Base-by-base conservation (phyloP, 495 filamentous ascomycete genomes). In the Cercophora sp. region DNA sequence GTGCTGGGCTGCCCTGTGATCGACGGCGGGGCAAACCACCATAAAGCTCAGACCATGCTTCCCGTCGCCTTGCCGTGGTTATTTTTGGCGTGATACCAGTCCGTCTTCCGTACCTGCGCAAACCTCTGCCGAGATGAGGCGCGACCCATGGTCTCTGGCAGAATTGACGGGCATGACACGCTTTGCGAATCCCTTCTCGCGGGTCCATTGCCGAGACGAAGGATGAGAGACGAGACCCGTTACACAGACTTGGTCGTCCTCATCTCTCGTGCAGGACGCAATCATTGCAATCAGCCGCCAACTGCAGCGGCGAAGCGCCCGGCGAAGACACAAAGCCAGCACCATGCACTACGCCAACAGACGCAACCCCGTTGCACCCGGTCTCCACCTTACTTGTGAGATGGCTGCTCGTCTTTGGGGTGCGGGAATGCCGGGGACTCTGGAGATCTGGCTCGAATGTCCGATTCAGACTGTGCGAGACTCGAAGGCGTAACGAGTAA, bases 51-150 rank as follows among this genome's bases (percentile, higher is more conserved):
- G 31, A 22, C 45, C 45, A 48, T 24, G 43, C 44, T 27, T 5
- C n/a, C 6, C 40, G 2, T 43, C 3, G 19, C 22, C 5, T 22
- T 18, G 16, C 15, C 22, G 8, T 8, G 16, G 40, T 43, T 43
- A 43, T 43, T 43, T 43, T 43, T 43, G 40, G 40, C 40, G 8
- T 16, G 2, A 22, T 22, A 24, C 4, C 8, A n/a, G 23, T 9
- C 40, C 13, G 23, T 43, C n/a, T 39, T 39, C 36, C 36, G 40
- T 43, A 43, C 40, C 40, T 43, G 40, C 40, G 40, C 40, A 43
- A 43, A 24, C 20, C 22, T 43, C 40, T 43, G 40, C 40, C 40
- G 40, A 43, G 19, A 24, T 3, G 23, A 22, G 40, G 20, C 20
- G 26, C 40, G 11, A 43, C 18, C 5, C 10, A 39, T 39, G 11